These are phyloP conservation scores for Nyctanthes arbortristis DNA, from an alignment of 257 asterid genomes.

Conservation along the genomic window DNA sequence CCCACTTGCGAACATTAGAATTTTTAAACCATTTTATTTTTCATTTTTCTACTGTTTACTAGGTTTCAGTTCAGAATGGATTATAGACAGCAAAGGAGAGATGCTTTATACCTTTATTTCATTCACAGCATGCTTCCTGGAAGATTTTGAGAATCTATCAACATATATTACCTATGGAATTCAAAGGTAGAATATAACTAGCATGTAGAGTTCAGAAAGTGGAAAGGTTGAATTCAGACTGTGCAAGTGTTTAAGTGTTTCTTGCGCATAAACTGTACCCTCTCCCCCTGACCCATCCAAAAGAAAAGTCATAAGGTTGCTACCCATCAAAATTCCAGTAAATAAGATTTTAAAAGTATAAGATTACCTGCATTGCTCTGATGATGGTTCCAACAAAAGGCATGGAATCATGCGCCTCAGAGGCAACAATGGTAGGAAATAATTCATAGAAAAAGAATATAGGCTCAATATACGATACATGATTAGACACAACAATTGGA, in stretches of 20 bases:
- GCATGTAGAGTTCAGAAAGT: constrained; percentile 2
- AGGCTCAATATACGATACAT: constrained; percentile 91
- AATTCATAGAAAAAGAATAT: constrained; percentile 93
- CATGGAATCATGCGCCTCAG: constrained; percentile 96
- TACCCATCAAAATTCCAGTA: neutral
- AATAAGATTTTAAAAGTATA: neutral
- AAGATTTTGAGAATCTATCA: constrained; percentile 80
- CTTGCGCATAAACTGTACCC: neutral
- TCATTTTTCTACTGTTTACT: neutral
- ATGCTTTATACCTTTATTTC: constrained; percentile 90
- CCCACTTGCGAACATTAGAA: constrained; percentile 7
- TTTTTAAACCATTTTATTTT: neutral
- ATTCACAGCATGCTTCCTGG: constrained; percentile 84
- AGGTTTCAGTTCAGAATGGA: constrained; percentile 12
- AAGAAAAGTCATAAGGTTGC: neutral
- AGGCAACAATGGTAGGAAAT: constrained; percentile 89
- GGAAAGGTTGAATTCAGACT: no score
- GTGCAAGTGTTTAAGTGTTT: neutral
- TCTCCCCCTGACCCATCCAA: neutral
- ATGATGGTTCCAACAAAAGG: constrained; percentile 98
- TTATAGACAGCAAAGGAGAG: constrained; percentile 20
- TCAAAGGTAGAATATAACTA: constrained; percentile 6
- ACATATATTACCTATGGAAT: constrained; percentile 83
- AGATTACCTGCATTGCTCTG: constrained; percentile 95
- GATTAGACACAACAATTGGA: constrained; percentile 93